phyloP scores from a whole-genome alignment of 2,329 filamentous ascomycete species.

The Thielaviopsis cerberus region DNA sequence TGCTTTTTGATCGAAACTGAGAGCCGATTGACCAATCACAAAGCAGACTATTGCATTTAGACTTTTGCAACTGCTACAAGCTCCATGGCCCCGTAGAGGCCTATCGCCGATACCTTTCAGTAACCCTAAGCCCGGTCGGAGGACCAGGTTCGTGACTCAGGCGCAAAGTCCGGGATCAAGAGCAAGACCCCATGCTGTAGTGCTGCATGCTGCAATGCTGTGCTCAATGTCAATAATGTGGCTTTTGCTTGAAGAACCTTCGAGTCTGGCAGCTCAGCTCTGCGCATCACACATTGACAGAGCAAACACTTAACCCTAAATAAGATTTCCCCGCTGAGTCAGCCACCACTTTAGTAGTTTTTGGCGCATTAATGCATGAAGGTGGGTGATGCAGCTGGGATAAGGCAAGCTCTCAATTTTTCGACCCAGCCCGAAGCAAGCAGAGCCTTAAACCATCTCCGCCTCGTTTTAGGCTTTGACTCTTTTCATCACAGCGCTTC shows the following conservation, averaged over 20 bases:
- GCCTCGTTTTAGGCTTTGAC: conserved; percentile 6
- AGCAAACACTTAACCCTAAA: neutral
- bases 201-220: no score
- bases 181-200: no score
- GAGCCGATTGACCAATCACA: neutral
- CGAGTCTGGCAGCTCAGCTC: neutral
- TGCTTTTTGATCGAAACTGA: neutral
- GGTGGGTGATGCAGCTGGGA: conserved; percentile 1
- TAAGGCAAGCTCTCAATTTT: conserved; percentile 12
- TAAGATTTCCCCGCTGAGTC: conserved; percentile 3
- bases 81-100: neutral
- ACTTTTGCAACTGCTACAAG: neutral
- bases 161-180: neutral
- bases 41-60: neutral
- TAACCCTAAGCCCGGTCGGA: neutral
- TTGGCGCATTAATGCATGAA: conserved; percentile 9
- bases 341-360: conserved; percentile 7
- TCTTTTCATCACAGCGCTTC: neutral
- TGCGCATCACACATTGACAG: neutral
- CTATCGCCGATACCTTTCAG: neutral
- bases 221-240: no score
- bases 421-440: conserved; percentile 7
- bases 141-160: neutral
- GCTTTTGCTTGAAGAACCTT: neutral
- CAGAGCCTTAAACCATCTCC: conserved; percentile 8